Evolutionary conservation across 495 filamentous ascomycete genomes (phyloP).

Genomic region (Chlorociboria aeruginascens): DNA sequence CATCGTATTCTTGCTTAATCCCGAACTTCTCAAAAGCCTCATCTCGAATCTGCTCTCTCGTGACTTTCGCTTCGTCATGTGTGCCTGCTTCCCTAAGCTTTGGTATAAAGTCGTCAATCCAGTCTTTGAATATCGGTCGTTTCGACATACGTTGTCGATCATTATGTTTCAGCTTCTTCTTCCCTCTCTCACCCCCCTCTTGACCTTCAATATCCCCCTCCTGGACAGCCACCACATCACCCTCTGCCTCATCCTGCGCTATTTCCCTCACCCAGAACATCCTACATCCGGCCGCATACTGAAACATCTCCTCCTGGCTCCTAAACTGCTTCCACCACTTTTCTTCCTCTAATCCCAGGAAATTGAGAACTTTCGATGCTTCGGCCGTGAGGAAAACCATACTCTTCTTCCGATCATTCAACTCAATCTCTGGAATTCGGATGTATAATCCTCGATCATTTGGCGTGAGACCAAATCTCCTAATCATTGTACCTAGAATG

Average conservation of each 20-base stretch:
- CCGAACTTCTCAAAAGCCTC: slow-evolving; percentile 15
- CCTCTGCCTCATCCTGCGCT: slow-evolving; percentile 4
- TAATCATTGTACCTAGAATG: slow-evolving; percentile 47
- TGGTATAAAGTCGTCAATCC: slow-evolving; percentile 44
- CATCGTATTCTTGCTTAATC: slow-evolving; percentile 22
- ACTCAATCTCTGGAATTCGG: slow-evolving; percentile 50
- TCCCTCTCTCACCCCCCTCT: slow-evolving; percentile 20
- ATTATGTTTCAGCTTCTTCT: slow-evolving; percentile 34
- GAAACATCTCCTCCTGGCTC: slow-evolving; percentile 40
- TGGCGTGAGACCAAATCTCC: slow-evolving; percentile 48
- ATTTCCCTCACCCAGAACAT: slow-evolving; percentile 34
- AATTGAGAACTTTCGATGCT: slow-evolving; percentile 38
- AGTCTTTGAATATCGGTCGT: slow-evolving; percentile 35
- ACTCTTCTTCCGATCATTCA: slow-evolving; percentile 36
- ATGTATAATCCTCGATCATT: slow-evolving; percentile 48
- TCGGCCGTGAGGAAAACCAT: slow-evolving; percentile 44
- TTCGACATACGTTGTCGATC: slow-evolving; percentile 34
- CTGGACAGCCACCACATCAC: slow-evolving; percentile 5
- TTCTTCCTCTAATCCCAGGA: slow-evolving; percentile 41
- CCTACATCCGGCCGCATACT: slow-evolving; percentile 37
- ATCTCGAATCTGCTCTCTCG: slow-evolving; percentile 11
- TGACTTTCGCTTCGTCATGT: neutral
- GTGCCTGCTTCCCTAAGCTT: slow-evolving; percentile 5
- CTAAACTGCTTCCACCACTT: slow-evolving; percentile 34
- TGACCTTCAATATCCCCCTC: slow-evolving; percentile 15